Conservation (phyloP, 768 basidiomycete genomes). For the Rhodotorula graminis region DNA sequence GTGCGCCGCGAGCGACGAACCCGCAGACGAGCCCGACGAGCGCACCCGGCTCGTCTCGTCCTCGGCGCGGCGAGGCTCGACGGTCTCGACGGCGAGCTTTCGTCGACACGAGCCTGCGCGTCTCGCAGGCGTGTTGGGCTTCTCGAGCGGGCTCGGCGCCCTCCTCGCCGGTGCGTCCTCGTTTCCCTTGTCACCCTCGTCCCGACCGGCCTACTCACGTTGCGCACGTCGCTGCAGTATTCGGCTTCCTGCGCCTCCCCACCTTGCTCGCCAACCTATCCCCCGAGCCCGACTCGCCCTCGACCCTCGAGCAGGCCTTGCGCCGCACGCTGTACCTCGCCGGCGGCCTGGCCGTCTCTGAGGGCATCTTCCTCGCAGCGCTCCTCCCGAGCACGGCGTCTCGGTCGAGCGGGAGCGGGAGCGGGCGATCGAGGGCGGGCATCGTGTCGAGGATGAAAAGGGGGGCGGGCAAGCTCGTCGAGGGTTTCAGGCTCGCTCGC, state of each 20-base stretch:
- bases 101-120: background rate
- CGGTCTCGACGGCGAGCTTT: background rate
- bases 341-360: background rate
- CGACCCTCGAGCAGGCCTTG: background rate
- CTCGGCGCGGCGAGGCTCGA: background rate
- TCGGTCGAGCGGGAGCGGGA: background rate
- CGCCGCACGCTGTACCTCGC: slow-evolving; percentile 16
- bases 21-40: background rate
- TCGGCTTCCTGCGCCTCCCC: slow-evolving; percentile 31
- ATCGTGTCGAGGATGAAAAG: background rate
- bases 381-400: background rate
- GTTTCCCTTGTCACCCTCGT: background rate
- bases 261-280: background rate
- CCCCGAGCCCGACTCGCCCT: background rate
- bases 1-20: background rate
- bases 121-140: slow-evolving; percentile 26
- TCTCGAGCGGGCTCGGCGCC: slow-evolving; percentile 23
- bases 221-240: no score
- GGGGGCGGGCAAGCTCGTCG: background rate
- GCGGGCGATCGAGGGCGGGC: background rate
- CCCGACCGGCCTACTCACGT: no score
- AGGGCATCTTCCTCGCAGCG: slow-evolving; percentile 4
- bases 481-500: slow-evolving; percentile 22
- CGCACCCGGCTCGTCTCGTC: background rate
- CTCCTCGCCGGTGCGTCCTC: slow-evolving; percentile 23